Base-by-base conservation (phyloP, 192 early-diverging fungal genomes). In the Linnemannia zychae region DNA sequence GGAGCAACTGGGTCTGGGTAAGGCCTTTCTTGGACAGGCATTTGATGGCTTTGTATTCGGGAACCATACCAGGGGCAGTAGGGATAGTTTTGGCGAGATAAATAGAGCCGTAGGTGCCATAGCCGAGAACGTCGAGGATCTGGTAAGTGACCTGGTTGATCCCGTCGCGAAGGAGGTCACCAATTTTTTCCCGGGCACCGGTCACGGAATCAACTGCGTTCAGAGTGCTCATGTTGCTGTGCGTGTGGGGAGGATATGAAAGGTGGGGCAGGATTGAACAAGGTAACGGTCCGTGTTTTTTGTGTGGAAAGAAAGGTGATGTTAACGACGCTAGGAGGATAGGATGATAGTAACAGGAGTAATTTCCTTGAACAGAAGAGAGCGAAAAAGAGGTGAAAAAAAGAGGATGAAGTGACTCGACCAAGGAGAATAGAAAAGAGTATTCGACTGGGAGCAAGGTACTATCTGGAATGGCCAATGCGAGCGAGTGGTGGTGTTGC, bases 91-190 rank as follows among this genome's bases (percentile, higher is more conserved):
- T 89, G 4, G 92, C 91, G 38, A 93, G 89, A 72, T 94, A 95
- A 68, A 96, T 93, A 50, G 94, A 92, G 67, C 95, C 95, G 72
- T 95, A 96, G 63, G 94, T 93, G 33, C 95, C 95, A 11, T 93
- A 90, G 40, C 95, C 95, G 24, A 96, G 78, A 18, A 89, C 79
- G 82, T 91, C 88, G 18, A 90, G 75, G 38, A 91, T 79, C 82
- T 89, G 84, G 49, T 87, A 89, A 16, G 88, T 83, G 33, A 72
- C 80, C 12, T 69, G 86, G 17, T 87, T 66, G 47, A 67, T 46
- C 11, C 37, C 28, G n/a, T 85, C 83, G 47, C 74, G 74, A 24
- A 85, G 74, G 28, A 67, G 67, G 17, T 79, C 70, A 7, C 77
- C 83, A 33, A 85, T 76, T 49, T 49, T 75, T 31, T 78, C 74